Conservation (phyloP, 1,284 basidiomycete species). For the Ustilago hordei region DNA sequence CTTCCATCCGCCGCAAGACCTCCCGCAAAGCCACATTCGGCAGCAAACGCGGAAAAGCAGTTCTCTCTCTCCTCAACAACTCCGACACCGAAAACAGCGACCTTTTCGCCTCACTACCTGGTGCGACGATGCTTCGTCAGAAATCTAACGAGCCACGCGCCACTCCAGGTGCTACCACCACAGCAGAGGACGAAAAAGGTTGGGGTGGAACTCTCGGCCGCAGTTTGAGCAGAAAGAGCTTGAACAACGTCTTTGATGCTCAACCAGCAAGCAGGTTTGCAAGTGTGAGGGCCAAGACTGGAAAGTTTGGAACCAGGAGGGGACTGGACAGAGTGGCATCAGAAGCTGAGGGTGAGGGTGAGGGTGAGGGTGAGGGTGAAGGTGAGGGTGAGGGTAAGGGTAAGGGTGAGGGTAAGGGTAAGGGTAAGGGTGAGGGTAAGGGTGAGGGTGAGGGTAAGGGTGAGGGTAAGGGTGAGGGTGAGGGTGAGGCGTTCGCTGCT, state of each 20-base stretch:
- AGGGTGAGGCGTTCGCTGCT: conserved; percentile 25
- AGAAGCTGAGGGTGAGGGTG: conserved; percentile 36
- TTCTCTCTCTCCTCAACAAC: conserved; percentile 35
- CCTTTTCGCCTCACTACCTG: conserved; percentile 31
- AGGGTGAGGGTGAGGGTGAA: conserved; percentile 31
- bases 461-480: conserved; percentile 27
- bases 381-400: conserved; percentile 22
- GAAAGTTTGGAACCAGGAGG: conserved; percentile 12
- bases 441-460: conserved; percentile 39
- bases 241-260: conserved; percentile 22
- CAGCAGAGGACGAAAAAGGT: conserved; percentile 40
- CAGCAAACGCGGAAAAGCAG: conserved; percentile 47
- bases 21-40: conserved; percentile 42
- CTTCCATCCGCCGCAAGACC: conserved; percentile 24
- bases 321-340: conserved; percentile 35
- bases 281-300: background rate
- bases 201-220: conserved; percentile 53
- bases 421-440: conserved; percentile 20
- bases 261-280: background rate
- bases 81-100: conserved; percentile 15
- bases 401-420: conserved; percentile 23
- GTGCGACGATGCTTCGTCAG: conserved; percentile 32
- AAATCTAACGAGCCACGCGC: background rate
- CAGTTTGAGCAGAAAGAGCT: conserved; percentile 27
- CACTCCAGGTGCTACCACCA: no score